These are phyloP conservation scores for Fusarium secorum DNA, from an alignment of 2,329 filamentous ascomycete genomes.

Conservation along the genomic window DNA sequence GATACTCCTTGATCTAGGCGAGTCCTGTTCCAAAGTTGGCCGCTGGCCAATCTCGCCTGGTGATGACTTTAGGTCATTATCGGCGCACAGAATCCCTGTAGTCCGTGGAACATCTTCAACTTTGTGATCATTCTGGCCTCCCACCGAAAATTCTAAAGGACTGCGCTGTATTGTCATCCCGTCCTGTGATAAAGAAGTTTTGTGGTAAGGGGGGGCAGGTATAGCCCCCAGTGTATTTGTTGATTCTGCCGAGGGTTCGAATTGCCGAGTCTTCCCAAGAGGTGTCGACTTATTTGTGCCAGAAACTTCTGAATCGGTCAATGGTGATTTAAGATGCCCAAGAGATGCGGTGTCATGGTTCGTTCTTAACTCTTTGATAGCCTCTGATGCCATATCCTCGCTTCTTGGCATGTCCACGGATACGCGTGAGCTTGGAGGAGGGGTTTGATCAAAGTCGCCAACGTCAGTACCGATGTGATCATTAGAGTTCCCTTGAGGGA, in stretches of 20 bases:
- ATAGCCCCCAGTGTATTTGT: neutral
- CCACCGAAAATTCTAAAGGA: neutral
- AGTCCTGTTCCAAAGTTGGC: neutral
- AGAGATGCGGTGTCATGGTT: slow-evolving; percentile 20
- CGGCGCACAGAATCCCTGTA: neutral
- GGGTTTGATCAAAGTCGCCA: slow-evolving; percentile 47
- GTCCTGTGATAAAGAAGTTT: neutral
- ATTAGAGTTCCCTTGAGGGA: slow-evolving; percentile 23
- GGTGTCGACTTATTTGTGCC: slow-evolving; percentile 34
- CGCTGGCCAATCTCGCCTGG: neutral
- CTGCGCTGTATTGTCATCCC: neutral
- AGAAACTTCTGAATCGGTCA: slow-evolving; percentile 22
- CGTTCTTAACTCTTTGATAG: neutral
- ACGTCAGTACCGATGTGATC: slow-evolving; percentile 27
- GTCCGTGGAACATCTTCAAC: neutral
- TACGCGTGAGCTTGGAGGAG: slow-evolving; percentile 43
- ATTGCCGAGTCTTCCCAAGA: slow-evolving; percentile 25
- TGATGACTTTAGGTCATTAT: neutral
- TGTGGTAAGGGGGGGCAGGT: neutral
- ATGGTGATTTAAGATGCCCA: slow-evolving; percentile 38
- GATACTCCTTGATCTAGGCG: neutral
- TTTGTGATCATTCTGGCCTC: neutral
- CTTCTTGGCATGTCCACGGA: slow-evolving; percentile 38
- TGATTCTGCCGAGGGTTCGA: neutral
- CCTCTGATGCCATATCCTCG: slow-evolving; percentile 7